Evolutionary conservation across 1,284 basidiomycete species (phyloP).

Genomic region (Chiua sp.): DNA sequence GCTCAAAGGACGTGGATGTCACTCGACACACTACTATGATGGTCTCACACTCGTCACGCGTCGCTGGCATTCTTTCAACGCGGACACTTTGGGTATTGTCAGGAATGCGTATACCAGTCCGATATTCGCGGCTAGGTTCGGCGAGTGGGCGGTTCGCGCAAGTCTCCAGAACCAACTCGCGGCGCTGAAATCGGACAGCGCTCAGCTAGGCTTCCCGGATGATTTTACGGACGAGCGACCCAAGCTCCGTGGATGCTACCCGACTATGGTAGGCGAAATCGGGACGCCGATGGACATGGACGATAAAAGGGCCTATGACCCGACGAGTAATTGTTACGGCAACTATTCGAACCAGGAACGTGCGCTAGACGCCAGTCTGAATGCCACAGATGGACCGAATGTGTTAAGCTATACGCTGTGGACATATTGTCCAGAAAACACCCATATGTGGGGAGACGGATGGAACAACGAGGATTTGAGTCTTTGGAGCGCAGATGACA

Average conservation of each 20-base stretch:
- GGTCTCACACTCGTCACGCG: constrained; percentile 85
- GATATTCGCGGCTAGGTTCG: constrained; percentile 74
- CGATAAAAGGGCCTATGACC: constrained; percentile 79
- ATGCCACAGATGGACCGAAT: constrained; percentile 88
- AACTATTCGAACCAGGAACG: constrained; percentile 84
- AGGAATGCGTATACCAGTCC: constrained; percentile 87
- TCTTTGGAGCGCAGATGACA: constrained; percentile 81
- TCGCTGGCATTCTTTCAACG: constrained; percentile 98
- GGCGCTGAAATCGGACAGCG: constrained; percentile 76
- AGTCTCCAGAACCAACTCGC: constrained; percentile 86
- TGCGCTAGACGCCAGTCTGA: constrained; percentile 92
- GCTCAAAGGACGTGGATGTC: constrained; percentile 75
- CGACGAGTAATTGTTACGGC: constrained; percentile 52
- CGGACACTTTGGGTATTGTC: constrained; percentile 90
- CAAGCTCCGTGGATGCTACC: constrained; percentile 53
- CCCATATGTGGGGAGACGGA: constrained; percentile 91
- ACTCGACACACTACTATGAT: constrained; percentile 94
- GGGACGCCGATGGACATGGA: constrained; percentile 97
- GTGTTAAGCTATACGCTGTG: constrained; percentile 87
- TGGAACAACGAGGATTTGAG: constrained; percentile 98
- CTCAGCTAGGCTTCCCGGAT: constrained; percentile 49
- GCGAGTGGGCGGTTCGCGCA: constrained; percentile 82
- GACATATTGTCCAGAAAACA: constrained; percentile 86
- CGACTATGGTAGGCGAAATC: constrained; percentile 95
- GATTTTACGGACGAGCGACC: background rate